phyloP scores from a whole-genome alignment of 371 early-diverging fungal genomes.

The Mucor indicus region DNA sequence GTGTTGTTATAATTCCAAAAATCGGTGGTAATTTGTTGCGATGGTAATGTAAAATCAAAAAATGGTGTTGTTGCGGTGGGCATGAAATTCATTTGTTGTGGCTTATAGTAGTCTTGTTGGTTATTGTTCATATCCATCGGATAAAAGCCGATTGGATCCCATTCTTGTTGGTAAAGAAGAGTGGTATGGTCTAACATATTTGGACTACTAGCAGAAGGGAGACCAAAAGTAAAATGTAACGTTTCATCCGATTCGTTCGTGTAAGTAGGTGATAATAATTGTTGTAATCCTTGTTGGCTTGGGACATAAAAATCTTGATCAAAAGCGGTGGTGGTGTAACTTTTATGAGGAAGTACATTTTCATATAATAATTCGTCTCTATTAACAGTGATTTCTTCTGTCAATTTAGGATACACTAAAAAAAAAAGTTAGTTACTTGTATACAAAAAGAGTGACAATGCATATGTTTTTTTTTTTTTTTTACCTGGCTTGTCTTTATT shows the following conservation, averaged over 20 bases:
- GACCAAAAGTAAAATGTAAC: constrained; percentile 13
- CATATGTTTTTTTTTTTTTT: background rate
- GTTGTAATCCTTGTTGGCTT: background rate
- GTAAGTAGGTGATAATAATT: background rate
- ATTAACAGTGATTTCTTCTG: background rate
- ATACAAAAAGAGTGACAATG: background rate
- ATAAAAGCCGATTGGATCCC: too few species aligned
- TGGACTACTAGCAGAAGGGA: too few species aligned
- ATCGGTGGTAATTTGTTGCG: too few species aligned
- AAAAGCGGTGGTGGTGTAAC: too few species aligned
- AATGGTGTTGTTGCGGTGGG: background rate
- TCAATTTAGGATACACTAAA: constrained; percentile 9
- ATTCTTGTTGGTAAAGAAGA: background rate
- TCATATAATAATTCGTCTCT: too few species aligned
- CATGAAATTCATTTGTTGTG: background rate
- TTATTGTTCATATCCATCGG: background rate
- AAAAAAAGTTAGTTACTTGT: background rate
- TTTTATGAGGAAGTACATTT: too few species aligned
- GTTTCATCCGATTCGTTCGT: constrained; percentile 7
- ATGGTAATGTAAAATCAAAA: too few species aligned
- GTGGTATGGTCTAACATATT: background rate
- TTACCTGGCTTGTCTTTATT: constrained; percentile 7
- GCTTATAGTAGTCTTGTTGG: background rate
- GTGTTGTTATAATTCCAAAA: too few species aligned
- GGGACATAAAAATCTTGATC: too few species aligned